phyloP scores from a whole-genome alignment of 1,284 basidiomycete species.

The Neolentinus lepideus region DNA sequence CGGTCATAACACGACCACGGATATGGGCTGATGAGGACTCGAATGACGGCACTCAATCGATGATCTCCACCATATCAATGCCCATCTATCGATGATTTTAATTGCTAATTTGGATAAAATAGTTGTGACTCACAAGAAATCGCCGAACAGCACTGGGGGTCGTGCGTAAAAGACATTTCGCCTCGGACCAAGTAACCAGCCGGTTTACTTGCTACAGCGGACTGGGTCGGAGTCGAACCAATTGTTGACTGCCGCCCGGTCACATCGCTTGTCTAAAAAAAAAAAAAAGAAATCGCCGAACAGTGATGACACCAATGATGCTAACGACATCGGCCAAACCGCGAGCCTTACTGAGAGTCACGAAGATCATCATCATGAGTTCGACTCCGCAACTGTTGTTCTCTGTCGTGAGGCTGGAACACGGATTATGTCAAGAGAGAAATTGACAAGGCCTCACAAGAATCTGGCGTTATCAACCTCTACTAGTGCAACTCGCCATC shows the following conservation, averaged over 20 bases:
- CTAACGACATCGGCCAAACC: conserved; percentile 53
- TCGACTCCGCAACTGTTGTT: conserved; percentile 74
- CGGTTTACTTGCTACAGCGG: no score
- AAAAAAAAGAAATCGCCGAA: no score
- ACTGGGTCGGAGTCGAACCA: no score
- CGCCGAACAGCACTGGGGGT: no score
- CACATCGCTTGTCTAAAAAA: no score
- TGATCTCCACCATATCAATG: conserved; percentile 73
- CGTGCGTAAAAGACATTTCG: no score
- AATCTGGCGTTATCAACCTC: conserved; percentile 51
- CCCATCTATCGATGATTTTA: conserved; percentile 39
- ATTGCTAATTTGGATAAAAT: neutral
- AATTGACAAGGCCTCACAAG: conserved; percentile 22
- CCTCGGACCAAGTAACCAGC: no score
- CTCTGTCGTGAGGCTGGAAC: no score
- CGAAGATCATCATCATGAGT: conserved; percentile 63
- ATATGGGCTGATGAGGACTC: conserved; percentile 75
- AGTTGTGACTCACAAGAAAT: conserved; percentile 26
- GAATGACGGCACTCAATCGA: conserved; percentile 55
- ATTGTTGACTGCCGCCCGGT: no score
- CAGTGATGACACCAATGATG: conserved; percentile 67
- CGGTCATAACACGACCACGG: conserved; percentile 67
- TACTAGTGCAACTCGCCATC: conserved; percentile 37
- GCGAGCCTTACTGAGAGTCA: conserved; percentile 55
- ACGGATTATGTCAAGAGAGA: conserved; percentile 13